phyloP scores from a whole-genome alignment of 2,329 filamentous ascomycete species.

The Hypoxylon sp. region DNA sequence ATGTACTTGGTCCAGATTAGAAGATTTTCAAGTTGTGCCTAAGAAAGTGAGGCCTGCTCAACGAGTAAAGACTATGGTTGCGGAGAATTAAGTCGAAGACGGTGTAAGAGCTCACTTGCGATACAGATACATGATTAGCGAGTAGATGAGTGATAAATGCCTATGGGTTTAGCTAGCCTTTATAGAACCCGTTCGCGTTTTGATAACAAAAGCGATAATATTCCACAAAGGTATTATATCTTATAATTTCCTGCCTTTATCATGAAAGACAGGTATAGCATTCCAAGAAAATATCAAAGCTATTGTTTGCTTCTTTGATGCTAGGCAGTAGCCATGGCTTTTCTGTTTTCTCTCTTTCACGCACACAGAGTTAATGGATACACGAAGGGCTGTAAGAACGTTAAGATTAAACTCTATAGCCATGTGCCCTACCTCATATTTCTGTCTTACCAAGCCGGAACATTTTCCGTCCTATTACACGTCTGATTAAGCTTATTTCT shows the following conservation, averaged over 20 bases:
- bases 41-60: constrained; percentile 9
- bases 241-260: neutral
- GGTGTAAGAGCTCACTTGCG: neutral
- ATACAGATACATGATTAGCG: neutral
- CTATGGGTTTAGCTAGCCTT: neutral
- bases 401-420: neutral
- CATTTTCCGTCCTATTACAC: neutral
- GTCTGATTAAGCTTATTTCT: constrained; percentile 1
- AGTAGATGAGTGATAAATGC: neutral
- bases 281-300: neutral
- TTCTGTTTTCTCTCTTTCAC: neutral
- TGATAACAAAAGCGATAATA: neutral
- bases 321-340: neutral
- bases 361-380: neutral
- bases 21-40: neutral
- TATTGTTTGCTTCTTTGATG: neutral
- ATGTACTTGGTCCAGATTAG: neutral
- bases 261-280: neutral
- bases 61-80: constrained; percentile 6
- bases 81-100: neutral
- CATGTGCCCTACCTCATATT: neutral
- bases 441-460: constrained; percentile 15
- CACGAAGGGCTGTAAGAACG: too few species aligned
- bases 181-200: neutral
- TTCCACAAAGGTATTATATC: constrained; percentile 4